These are phyloP conservation scores for Oenanthe javanica DNA, from an alignment of 140 eudicot genomes.

Conservation along the genomic window DNA sequence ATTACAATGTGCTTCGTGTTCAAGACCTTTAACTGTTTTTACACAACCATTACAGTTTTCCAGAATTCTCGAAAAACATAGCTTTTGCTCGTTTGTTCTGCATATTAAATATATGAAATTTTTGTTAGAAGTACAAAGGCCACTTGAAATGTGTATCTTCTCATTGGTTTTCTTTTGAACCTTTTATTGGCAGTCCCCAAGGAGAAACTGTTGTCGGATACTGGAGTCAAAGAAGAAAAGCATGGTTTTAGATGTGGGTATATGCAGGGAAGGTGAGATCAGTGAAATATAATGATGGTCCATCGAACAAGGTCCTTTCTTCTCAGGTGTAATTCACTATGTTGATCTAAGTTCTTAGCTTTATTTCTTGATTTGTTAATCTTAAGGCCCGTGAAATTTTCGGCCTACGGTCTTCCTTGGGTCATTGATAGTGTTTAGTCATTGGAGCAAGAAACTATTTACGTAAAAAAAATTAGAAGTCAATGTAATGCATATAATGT, in stretches of 20 bases:
- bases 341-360: conserved; percentile 4
- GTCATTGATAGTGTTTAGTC: not conserved
- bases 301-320: not conserved
- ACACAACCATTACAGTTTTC: not conserved
- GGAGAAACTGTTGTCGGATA: conserved; percentile 96
- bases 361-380: conserved; percentile 1
- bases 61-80: not conserved
- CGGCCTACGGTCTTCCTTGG: not conserved
- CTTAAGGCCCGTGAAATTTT: not conserved
- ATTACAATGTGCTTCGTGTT: not conserved
- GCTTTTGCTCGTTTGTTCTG: not conserved
- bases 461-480: not conserved
- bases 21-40: not conserved
- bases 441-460: not conserved
- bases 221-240: conserved; percentile 46
- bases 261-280: conserved; percentile 71
- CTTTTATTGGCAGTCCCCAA: conserved; percentile 63
- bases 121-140: not conserved
- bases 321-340: conserved; percentile 14
- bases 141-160: not conserved
- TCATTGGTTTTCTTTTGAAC: not conserved
- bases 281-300: conserved; percentile 41
- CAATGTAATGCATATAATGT: not conserved
- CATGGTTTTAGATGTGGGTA: conserved; percentile 68
- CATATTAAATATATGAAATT: not conserved